Base-by-base conservation (phyloP, 306 rosid species). In the Cicer arietinum region DNA sequence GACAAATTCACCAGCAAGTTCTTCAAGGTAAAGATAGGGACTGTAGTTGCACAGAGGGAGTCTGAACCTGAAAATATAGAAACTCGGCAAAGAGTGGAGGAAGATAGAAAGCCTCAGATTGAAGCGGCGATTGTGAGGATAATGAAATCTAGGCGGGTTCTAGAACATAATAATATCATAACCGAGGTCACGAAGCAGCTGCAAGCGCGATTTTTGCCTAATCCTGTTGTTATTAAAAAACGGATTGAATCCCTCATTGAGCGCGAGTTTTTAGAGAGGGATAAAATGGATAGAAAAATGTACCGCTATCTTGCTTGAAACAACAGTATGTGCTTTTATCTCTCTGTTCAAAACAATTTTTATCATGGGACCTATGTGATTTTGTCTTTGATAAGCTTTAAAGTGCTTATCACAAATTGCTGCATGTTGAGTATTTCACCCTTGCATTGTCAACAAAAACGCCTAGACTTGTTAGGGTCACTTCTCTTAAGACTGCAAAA, bases 111-210 rank as follows among this genome's bases (percentile, higher is more conserved):
- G 76, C 90, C 90, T 6, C 90, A 86, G 86, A 84, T 86, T 41
- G 90, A 86, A 77, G 90, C 88, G 39, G 86, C 90, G 25, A 84
- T 86, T 51, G 90, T 86, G 74, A 84, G 90, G 82, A 84, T 86
- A 57, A 86, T 86, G 90, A 86, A 86, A 77, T 76, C 88, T 8
- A 81, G 86, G 70, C 67, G 82, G 56, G 64, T 61, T n/a, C 82
- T 86, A 22, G 90, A 86, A 40, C 90, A 86, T 76, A 86, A 86
- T 42, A 86, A 84, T 17, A 60, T 86, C 39, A 68, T 86, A n/a
- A 80, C 90, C 12, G 88, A 86, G 79, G 90, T 86, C 79, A 86
- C 87, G 17, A 86, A 84, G 86, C 90, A 86, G 79, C 82, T 86
- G 79, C 90, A 86, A 79, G 60, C 90, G 30, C 58, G 88, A 10